Base-by-base conservation (phyloP, 2,329 filamentous ascomycete genomes). In the Alternaria triticina region DNA sequence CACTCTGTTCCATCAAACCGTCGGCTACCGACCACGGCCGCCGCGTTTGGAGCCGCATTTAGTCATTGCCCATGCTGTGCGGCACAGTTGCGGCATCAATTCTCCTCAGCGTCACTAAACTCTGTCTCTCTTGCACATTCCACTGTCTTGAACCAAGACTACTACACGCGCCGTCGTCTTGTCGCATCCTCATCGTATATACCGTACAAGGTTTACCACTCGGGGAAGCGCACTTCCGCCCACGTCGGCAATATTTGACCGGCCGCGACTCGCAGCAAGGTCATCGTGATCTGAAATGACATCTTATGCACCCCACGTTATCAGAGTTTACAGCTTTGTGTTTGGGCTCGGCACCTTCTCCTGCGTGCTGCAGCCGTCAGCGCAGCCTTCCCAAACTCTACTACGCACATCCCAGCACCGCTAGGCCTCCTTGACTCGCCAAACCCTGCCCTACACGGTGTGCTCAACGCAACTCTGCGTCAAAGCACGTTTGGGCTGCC, bases 1-100 rank as follows among this genome's bases (percentile, higher is more conserved):
- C 23, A 11, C n/a, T 52, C 57, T 63, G 22, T 46, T 30, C 45
- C 50, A 46, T 52, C 30, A 33, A 51, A 56, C 61, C 47, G 59
- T 69, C 66, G 49, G 70, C 61, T 54, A 59, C 67, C 65, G 68
- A 59, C 59, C 65, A 62, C 67, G 72, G 74, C 75, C 73, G 60
- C 74, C 71, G 74, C 74, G 72, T 73, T 74, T 60, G 72, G 70
- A 77, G 72, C 74, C 72, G 71, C 70, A 67, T 52, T 50, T 55
- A 23, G n/a, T 40, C 64, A 57, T 62, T 52, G 22, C 47, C 59
- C 54, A 52, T 12, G 52, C 52, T 36, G 33, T 22, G 36, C 59
- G 36, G 52, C 54, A 25, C 59, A 44, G 25, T 57, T 50, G 52
- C 45, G 30, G 51, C 27, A 45, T 43, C 47, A 51, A 57, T 49